Conservation (phyloP, 2,329 filamentous ascomycete genomes). For the Fusarium lyarnte region DNA sequence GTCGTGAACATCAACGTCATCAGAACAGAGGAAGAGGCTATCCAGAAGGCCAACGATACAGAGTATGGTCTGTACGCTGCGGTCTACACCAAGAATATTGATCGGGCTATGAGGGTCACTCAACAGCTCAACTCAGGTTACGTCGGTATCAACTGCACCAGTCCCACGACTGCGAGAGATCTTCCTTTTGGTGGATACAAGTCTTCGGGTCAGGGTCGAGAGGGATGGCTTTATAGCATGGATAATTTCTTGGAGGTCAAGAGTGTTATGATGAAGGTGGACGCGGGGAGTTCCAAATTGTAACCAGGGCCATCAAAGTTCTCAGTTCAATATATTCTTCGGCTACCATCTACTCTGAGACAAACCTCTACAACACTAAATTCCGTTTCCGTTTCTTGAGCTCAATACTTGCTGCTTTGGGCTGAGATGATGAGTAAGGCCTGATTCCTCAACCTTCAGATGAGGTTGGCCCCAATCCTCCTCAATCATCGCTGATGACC, state of each 20-base stretch:
- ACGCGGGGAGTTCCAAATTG: neutral
- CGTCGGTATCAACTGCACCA: constrained; percentile 65
- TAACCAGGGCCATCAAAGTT: neutral
- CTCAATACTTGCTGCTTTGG: too few species aligned
- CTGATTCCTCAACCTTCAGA: too few species aligned
- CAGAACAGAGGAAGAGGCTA: constrained; percentile 46
- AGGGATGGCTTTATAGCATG: constrained; percentile 26
- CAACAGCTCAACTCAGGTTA: constrained; percentile 68
- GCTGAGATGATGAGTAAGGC: neutral
- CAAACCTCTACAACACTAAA: fast-evolving
- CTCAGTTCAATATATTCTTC: too few species aligned
- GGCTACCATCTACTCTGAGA: neutral
- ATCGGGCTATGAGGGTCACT: constrained; percentile 55
- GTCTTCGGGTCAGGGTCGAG: constrained; percentile 17
- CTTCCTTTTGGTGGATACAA: constrained; percentile 35
- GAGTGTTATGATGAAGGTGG: constrained; percentile 37
- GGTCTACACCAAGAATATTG: constrained; percentile 65
- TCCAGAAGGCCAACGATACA: constrained; percentile 53
- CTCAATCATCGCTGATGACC: too few species aligned
- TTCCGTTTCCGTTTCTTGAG: fast-evolving
- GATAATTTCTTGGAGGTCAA: constrained; percentile 36
- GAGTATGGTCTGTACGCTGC: constrained; percentile 65
- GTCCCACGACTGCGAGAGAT: constrained; percentile 10
- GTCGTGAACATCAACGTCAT: constrained; percentile 66
- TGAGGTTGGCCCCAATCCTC: too few species aligned